Conservation (phyloP, 139 green algal species). For the Diplosphaera chodatii region DNA sequence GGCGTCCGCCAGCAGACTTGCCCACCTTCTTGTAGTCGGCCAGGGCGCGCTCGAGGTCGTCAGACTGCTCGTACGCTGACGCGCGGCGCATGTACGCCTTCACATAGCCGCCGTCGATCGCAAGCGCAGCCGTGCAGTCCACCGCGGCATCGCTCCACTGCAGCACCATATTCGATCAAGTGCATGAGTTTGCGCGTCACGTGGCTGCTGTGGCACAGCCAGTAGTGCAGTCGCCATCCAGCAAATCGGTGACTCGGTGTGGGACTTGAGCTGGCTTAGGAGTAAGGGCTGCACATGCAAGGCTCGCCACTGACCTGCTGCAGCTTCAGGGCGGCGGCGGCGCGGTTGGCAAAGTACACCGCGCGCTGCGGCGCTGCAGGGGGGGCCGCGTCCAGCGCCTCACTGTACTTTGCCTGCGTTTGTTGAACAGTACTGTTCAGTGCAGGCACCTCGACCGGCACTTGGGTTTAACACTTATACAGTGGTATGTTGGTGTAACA, state of each 20-base stretch:
- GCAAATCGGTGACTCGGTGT: too few relatives aligned
- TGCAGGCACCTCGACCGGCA: not conserved
- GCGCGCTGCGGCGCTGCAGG: slow-evolving; percentile 32
- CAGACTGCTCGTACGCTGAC: slow-evolving; percentile 67
- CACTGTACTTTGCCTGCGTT: slow-evolving; percentile 40
- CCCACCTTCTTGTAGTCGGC: slow-evolving; percentile 53
- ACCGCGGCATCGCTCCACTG: slow-evolving; percentile 33
- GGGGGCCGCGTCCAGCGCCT: slow-evolving; percentile 45
- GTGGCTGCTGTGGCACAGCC: too few relatives aligned
- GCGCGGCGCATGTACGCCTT: slow-evolving; percentile 76
- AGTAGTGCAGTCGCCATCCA: too few relatives aligned
- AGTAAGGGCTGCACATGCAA: too few relatives aligned
- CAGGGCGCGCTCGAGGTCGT: slow-evolving; percentile 77
- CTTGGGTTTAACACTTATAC: not conserved
- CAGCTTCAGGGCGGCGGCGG: slow-evolving; percentile 58
- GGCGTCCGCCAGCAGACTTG: too few relatives aligned
- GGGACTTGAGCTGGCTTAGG: too few relatives aligned
- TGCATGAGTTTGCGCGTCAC: too few relatives aligned
- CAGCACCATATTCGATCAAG: not conserved
- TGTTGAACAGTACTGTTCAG: too few relatives aligned
- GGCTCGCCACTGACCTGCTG: slow-evolving; percentile 15
- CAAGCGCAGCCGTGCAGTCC: slow-evolving; percentile 46
- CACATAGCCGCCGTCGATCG: slow-evolving; percentile 45
- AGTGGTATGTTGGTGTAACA: too few relatives aligned
- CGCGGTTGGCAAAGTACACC: slow-evolving; percentile 67